A percentile compares a stretch with the other conserved stretches of the same genome.
phyloP scores from a whole-genome alignment of 768 basidiomycete species.

The Pleurotus pulmonarius region DNA sequence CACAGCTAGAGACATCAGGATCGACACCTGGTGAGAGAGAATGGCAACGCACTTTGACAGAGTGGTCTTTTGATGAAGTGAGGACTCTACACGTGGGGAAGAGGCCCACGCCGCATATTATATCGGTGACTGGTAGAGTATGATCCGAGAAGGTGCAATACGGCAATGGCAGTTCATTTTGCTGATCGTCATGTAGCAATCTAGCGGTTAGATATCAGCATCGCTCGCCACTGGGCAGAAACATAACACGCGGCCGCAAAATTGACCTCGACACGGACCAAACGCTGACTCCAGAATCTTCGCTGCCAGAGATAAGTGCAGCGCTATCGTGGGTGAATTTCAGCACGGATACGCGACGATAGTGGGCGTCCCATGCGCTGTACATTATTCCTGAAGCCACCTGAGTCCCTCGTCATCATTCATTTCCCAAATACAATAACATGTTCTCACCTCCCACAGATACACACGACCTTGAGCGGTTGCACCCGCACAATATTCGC shows the following conservation, averaged over 20 bases:
- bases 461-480: conserved; percentile 87
- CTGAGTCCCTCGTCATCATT: conserved; percentile 36
- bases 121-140: conserved; percentile 83
- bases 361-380: conserved; percentile 93
- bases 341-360: conserved; percentile 80
- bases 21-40: neutral
- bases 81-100: conserved; percentile 77
- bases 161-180: conserved; percentile 72
- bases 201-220: conserved; percentile 32
- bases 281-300: conserved; percentile 85
- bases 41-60: conserved; percentile 68
- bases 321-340: conserved; percentile 82
- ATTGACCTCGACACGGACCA: conserved; percentile 87
- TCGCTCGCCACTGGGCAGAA: conserved; percentile 11
- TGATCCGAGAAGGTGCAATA: conserved; percentile 86
- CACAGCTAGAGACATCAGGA: conserved; percentile 51
- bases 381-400: conserved; percentile 91
- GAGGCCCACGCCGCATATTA: conserved; percentile 73
- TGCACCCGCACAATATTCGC: conserved; percentile 82
- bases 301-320: conserved; percentile 80
- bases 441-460: conserved; percentile 86
- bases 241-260: conserved; percentile 15
- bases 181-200: conserved; percentile 70
- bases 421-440: neutral
- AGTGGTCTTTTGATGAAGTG: conserved; percentile 83